Percentiles rank a stretch among this genome's conserved stretches.
These are phyloP conservation scores for Talaromyces sp. DNA, from an alignment of 2,329 filamentous ascomycete species.

Conservation along the genomic window DNA sequence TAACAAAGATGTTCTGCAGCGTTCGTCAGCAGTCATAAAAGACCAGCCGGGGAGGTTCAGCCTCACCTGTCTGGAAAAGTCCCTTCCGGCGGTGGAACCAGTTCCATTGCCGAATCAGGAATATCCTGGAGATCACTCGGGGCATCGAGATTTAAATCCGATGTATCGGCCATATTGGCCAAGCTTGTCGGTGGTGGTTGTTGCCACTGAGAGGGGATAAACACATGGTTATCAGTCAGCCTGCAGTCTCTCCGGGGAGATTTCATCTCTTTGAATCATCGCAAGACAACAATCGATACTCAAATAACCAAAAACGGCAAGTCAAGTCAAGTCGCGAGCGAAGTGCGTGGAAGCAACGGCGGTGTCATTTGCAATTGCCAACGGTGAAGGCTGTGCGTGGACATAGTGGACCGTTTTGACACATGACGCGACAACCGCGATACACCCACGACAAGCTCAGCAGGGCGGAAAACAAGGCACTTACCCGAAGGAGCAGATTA, in stretches of 20 bases:
- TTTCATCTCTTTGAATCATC: background rate
- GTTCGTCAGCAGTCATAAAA: background rate
- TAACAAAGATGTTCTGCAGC: constrained; percentile 29
- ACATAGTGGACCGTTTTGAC: constrained; percentile 21
- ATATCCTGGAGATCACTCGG: constrained; percentile 43
- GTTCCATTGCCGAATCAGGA: constrained; percentile 38
- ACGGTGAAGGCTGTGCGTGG: constrained; percentile 31
- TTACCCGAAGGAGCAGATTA: background rate
- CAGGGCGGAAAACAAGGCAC: background rate
- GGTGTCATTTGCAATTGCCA: constrained; percentile 11
- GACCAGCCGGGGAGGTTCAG: background rate
- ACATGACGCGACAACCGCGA: constrained; percentile 1
- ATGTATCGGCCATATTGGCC: constrained; percentile 35
- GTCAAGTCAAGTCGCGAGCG: constrained; percentile 15
- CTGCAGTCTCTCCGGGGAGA: background rate
- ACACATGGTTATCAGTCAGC: constrained; percentile 7
- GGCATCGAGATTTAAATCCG: constrained; percentile 40
- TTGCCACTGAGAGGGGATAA: background rate
- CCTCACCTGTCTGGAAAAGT: constrained; percentile 40
- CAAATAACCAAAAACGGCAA: constrained; percentile 9
- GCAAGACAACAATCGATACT: background rate
- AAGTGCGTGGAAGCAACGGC: constrained; percentile 38
- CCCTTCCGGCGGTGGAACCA: constrained; percentile 38
- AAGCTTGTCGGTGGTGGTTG: constrained; percentile 1
- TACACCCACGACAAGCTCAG: background rate